phyloP scores from a whole-genome alignment of 768 basidiomycete species.

The Lentinula detonsa region DNA sequence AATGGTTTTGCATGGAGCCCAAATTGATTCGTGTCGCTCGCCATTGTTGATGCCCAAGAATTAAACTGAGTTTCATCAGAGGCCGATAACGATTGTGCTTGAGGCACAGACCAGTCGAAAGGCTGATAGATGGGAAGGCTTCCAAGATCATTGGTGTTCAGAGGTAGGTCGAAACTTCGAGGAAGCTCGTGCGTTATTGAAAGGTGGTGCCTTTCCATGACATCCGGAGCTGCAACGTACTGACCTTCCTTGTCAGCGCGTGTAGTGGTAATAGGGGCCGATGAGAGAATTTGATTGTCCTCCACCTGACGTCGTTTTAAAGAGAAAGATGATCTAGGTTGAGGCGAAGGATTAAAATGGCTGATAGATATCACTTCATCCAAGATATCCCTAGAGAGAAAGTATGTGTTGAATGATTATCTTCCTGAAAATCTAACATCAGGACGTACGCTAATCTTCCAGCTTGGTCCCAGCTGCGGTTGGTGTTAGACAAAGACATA shows the following conservation, averaged over 20 bases:
- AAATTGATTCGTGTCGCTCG: neutral
- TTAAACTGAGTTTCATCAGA: neutral
- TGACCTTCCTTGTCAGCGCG: neutral
- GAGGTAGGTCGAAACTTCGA: neutral
- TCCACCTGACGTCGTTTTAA: neutral
- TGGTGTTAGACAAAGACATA: neutral
- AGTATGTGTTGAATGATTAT: neutral
- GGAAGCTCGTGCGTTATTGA: neutral
- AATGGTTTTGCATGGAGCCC: neutral
- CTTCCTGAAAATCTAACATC: neutral
- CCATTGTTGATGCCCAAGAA: neutral
- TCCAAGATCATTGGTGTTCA: neutral
- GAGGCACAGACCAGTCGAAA: neutral
- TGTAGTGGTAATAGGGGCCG: neutral
- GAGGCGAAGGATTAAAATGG: neutral
- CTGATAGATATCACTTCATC: neutral
- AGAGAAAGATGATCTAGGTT: neutral
- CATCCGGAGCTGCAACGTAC: neutral
- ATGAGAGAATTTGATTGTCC: neutral
- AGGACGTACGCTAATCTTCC: neutral
- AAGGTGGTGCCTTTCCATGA: neutral
- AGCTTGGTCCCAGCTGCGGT: neutral
- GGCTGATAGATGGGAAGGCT: neutral
- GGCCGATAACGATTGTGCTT: no score
- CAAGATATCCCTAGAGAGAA: neutral